Conservation (phyloP, 768 basidiomycete genomes). For the Lentinula boryana region DNA sequence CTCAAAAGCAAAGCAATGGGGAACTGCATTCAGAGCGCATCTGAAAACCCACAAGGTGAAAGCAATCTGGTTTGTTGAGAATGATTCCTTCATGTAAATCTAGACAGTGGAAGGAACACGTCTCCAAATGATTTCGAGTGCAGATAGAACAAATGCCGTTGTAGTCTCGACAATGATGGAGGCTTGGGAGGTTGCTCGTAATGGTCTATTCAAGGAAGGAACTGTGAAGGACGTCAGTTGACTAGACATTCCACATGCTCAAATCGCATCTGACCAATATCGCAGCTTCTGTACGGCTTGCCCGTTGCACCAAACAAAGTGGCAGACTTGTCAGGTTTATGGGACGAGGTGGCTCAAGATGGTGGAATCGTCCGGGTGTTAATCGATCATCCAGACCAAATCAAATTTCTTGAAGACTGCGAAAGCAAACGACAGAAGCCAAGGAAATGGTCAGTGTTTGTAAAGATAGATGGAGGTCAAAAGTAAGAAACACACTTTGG, state of each 20-base stretch:
- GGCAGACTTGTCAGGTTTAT: constrained; percentile 56
- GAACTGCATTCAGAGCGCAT: constrained; percentile 72
- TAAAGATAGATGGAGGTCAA: constrained; percentile 76
- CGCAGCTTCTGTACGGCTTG: constrained; percentile 78
- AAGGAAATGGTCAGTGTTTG: constrained; percentile 67
- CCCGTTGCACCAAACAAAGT: constrained; percentile 70
- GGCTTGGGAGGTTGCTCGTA: constrained; percentile 65
- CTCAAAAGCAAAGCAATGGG: constrained; percentile 55
- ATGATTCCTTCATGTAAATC: constrained; percentile 6
- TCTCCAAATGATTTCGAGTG: constrained; percentile 56
- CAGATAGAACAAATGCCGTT: constrained; percentile 52
- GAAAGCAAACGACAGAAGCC: constrained; percentile 34
- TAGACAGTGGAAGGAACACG: constrained; percentile 73
- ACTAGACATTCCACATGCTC: background rate
- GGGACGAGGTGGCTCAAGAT: constrained; percentile 44
- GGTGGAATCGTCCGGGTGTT: constrained; percentile 64
- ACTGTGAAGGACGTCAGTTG: constrained; percentile 70
- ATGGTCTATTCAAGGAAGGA: constrained; percentile 64
- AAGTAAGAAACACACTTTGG: constrained; percentile 41
- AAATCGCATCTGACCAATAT: background rate
- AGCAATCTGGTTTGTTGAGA: background rate
- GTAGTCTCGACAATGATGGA: constrained; percentile 83
- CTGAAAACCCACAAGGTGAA: constrained; percentile 79
- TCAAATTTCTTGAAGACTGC: constrained; percentile 57
- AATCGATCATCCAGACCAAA: constrained; percentile 72